A percentile compares a stretch with the other conserved stretches of the same genome.
Evolutionary conservation across 768 basidiomycete genomes (phyloP).

Genomic region (Amylocystis lapponica): DNA sequence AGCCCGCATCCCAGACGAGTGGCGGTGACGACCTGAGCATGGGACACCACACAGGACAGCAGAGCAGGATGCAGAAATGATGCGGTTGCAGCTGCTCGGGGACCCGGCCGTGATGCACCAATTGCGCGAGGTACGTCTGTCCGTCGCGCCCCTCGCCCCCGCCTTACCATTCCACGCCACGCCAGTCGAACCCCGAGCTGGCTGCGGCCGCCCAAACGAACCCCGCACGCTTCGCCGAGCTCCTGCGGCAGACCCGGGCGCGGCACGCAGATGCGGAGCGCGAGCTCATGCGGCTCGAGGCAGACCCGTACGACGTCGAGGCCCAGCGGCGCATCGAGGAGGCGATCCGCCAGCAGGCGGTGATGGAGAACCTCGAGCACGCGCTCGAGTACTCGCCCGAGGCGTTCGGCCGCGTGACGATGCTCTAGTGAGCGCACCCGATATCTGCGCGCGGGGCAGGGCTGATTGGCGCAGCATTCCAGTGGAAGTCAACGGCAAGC

Average conservation of each 20-base stretch:
- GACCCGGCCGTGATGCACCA: constrained; percentile 76
- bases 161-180: not conserved
- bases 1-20: not conserved
- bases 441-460: not conserved
- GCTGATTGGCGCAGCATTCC: constrained; percentile 52
- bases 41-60: constrained; percentile 42
- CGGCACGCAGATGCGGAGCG: constrained; percentile 51
- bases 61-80: constrained; percentile 85
- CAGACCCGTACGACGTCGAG: constrained; percentile 88
- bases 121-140: constrained; percentile 52
- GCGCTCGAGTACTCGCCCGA: constrained; percentile 93
- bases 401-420: constrained; percentile 87
- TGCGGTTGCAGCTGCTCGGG: constrained; percentile 82
- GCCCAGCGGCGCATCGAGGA: constrained; percentile 94
- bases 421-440: constrained; percentile 87
- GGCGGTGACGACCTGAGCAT: not conserved
- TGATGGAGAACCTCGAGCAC: constrained; percentile 89
- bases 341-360: constrained; percentile 81
- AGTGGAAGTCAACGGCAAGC: constrained; percentile 86
- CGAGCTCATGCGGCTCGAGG: constrained; percentile 66
- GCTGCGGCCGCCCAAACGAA: constrained; percentile 63
- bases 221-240: constrained; percentile 69
- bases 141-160: not conserved
- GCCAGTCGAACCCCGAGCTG: constrained; percentile 76
- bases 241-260: constrained; percentile 57